phyloP scores from a whole-genome alignment of 2,329 filamentous ascomycete genomes.

The Alternaria rosae region DNA sequence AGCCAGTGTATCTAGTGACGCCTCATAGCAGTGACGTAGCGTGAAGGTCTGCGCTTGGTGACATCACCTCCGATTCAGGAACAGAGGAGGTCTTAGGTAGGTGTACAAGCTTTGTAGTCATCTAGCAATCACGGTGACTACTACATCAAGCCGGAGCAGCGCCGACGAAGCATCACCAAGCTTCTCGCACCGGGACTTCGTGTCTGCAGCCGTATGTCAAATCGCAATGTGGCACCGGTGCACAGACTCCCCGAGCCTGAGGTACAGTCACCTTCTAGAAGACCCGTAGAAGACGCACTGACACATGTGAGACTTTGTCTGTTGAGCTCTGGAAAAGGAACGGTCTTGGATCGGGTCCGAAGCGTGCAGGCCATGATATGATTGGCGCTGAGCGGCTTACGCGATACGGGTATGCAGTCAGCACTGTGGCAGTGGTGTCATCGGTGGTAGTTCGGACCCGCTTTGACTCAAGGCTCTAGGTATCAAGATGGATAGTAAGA shows the following conservation, averaged over 20 bases:
- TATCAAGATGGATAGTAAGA: neutral
- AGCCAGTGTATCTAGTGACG: neutral
- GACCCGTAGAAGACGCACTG: neutral
- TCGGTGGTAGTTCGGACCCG: slow-evolving; percentile 4
- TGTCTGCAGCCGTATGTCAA: neutral
- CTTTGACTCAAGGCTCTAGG: neutral
- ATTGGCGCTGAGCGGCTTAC: slow-evolving; percentile 1
- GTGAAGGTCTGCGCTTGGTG: neutral
- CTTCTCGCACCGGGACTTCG: neutral
- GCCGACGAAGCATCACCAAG: neutral
- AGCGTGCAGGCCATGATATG: neutral
- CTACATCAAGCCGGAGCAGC: neutral
- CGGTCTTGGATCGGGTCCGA: slow-evolving; percentile 1
- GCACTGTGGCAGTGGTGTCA: neutral
- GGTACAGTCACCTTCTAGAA: slow-evolving; percentile 6
- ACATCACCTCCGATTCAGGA: neutral
- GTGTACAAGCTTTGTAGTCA: neutral
- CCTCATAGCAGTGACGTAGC: neutral
- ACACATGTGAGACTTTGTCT: neutral
- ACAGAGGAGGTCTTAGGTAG: neutral
- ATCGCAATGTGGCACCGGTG: neutral
- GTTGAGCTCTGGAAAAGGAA: neutral
- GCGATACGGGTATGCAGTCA: neutral
- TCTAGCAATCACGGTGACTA: neutral
- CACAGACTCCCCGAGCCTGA: neutral